Base-by-base conservation (phyloP, 495 filamentous ascomycete genomes). In the Penicillium taxi region DNA sequence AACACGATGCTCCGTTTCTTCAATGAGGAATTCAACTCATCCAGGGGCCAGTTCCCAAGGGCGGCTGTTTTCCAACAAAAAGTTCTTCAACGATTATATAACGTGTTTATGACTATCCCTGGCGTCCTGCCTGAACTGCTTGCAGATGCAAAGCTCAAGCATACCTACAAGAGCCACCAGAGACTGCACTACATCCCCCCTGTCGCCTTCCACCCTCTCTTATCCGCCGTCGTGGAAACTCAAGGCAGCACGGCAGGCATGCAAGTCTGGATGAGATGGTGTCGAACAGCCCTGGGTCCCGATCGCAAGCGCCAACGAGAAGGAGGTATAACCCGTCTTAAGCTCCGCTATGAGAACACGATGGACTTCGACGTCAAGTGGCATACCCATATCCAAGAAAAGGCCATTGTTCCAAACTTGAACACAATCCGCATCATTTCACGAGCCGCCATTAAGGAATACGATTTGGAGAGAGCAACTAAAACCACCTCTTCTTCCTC, bases 171-270 rank as follows among this genome's bases (percentile, higher is more conserved):
- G 26, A 20, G 45, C 12, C 50, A 32, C 12, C 42, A 50, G 25
- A 41, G 37, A 14, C 18, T 58, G 26, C 38, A 50, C 13, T 47
- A 52, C 37, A 52, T 68, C 23, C 54, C 66, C 8, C 21, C 56
- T 0, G 33, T 44, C 5, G 51, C 69, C 15, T 79, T 79, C 55
- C 64, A 75, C 39, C 33, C 39, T 8, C 32, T 78, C 20, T 56
- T 79, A 11, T 46, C 61, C 12, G 67, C 65, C 9, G 35, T 77
- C 5, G 65, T 70, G n/a, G 63, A 75, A 21, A 42, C 47, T 0
- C 52, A 60, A 24, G 72, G 74, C 31, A 66, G 64, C 34, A 21
- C 41, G 13, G 50, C 47, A 29, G 74, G 64, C 14, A 58, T 53
- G 30, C 23, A 47, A 8, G 31, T 77, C 23, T 72, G 62, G 47